Percentiles rank a stretch among this genome's conserved stretches.
Evolutionary conservation across 352 stramenopile species (phyloP).

Genomic region (Bremia lactucae): DNA sequence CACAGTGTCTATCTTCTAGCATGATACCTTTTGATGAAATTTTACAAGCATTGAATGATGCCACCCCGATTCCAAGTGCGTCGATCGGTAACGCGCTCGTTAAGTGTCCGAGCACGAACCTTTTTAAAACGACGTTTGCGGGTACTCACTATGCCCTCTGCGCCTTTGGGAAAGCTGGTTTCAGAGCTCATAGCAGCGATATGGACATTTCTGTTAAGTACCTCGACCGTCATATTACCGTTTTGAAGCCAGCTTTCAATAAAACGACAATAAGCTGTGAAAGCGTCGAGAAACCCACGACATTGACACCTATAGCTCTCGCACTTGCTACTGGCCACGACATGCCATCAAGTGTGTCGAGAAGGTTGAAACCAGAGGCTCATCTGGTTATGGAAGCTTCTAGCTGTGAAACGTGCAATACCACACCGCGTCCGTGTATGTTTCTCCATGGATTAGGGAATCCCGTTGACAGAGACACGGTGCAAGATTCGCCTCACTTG

Average conservation of each 20-base stretch:
- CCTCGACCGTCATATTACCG: slow-evolving; percentile 3
- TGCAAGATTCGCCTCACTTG: slow-evolving; percentile 11
- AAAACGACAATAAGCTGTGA: slow-evolving; percentile 3
- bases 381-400: slow-evolving; percentile 5
- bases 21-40: slow-evolving; percentile 19
- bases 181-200: slow-evolving; percentile 25
- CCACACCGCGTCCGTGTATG: slow-evolving; percentile 17
- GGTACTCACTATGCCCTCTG: slow-evolving; percentile 23
- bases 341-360: slow-evolving; percentile 3
- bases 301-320: slow-evolving; percentile 11
- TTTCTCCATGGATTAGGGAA: slow-evolving; percentile 19
- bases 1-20: slow-evolving; percentile 14
- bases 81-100: slow-evolving; percentile 6
- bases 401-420: slow-evolving; percentile 5
- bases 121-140: slow-evolving; percentile 28
- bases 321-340: slow-evolving; percentile 8
- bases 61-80: slow-evolving; percentile 12
- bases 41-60: slow-evolving; percentile 14
- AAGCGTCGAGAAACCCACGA: neutral
- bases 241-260: slow-evolving; percentile 3
- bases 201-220: slow-evolving; percentile 23
- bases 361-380: slow-evolving; percentile 4
- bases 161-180: slow-evolving; percentile 8
- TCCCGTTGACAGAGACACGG: neutral
- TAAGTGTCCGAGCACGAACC: slow-evolving; percentile 16